Conservation (phyloP, 441 rosid species). For the Metrosideros polymorpha region DNA sequence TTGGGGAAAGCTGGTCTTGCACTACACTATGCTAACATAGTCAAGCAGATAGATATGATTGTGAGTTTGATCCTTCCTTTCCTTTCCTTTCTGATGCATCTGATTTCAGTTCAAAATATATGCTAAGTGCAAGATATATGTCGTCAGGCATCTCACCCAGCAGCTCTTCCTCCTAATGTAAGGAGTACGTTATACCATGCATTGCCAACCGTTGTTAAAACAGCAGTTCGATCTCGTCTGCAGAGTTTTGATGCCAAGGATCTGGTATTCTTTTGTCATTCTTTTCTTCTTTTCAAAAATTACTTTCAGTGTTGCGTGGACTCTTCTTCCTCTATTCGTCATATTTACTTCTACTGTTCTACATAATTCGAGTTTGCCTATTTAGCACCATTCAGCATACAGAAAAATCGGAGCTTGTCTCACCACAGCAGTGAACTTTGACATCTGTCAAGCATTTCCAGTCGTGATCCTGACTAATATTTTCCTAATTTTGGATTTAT, state of each 20-base stretch:
- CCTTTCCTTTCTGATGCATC: background rate
- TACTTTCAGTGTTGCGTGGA: background rate
- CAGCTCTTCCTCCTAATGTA: background rate
- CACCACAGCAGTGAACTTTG: background rate
- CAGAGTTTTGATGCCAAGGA: background rate
- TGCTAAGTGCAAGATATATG: background rate
- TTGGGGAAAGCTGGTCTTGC: constrained; percentile 3
- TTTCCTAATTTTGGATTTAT: background rate
- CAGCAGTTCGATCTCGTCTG: background rate
- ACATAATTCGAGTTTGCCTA: background rate
- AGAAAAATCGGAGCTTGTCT: background rate
- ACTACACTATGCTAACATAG: background rate
- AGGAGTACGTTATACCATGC: background rate
- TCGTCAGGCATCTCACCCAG: background rate
- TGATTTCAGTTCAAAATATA: background rate
- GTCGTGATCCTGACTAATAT: background rate
- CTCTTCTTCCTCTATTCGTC: background rate
- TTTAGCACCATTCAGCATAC: background rate
- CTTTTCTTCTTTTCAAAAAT: background rate
- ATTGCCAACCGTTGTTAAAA: background rate
- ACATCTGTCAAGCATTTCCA: background rate
- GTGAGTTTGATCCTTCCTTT: background rate
- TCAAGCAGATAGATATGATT: constrained; percentile 1
- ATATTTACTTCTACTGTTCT: background rate
- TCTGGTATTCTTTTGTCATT: background rate